Evolutionary conservation across 805 yeast species (phyloP), one percentile per base, ranked within the genome.

Genomic region (Wickerhamiella spandovensis): DNA sequence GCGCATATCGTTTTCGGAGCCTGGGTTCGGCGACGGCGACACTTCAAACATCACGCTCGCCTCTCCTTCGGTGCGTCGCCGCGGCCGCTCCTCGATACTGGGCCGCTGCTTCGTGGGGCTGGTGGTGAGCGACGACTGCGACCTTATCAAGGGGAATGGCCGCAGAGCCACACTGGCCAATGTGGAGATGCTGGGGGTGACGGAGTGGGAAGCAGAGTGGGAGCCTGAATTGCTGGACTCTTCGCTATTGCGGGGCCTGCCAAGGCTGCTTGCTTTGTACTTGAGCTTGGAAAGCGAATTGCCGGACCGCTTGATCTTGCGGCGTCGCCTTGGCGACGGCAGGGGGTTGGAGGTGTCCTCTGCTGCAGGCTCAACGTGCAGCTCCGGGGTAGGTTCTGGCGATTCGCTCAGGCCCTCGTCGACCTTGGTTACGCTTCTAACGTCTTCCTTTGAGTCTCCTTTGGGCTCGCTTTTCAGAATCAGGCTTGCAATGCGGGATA

Each of bases 91-190:
- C 6, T 25, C 38, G 5, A 23, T 18, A 28, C 38, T 44, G 17
- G 12, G 13, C 2, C 38, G 38, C 38, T 17, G 22, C 17, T 17
- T 12, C 13, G 24, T 28, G 17, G 46, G 38, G 15, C 38, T 15
- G 15, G 35, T 32, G 17, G 38, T 23, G 6, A 44, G 37, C 23
- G 46, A 44, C 38, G 46, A 44, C 17, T 44, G 46, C 10, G 46
- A 44, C 10, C 46, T 10, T 13, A 44, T 17, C 9, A 44, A 38
- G n/a, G 46, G 46, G 23, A 44, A 44, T 13, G 46, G 46, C 37
- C 37, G 21, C 23, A 44, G 38, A 8, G 46, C 46, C 15, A 23
- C 46, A 7, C 35, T 23, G 35, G 46, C 46, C 38, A 44, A 38
- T 5, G 46, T 44, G 7, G 24, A n/a, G 15, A 44, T 44, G 38